Conservation (phyloP, 164 flowering plant genomes). For the Pachysandra terminalis region DNA sequence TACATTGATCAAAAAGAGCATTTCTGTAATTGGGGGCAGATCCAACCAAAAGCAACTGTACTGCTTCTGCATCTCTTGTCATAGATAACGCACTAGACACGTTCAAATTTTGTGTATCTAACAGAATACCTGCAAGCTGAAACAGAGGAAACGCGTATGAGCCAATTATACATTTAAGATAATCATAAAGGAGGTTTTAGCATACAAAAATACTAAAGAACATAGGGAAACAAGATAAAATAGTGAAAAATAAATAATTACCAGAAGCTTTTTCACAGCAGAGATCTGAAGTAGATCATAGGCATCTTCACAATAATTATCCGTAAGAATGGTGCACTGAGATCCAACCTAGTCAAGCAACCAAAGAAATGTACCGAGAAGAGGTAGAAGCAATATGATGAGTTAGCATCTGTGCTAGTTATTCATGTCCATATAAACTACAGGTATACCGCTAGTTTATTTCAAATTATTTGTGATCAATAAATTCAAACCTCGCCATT, state of each 20-base stretch:
- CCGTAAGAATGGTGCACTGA: slow-evolving; percentile 65
- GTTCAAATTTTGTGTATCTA: slow-evolving; percentile 59
- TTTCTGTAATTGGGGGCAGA: slow-evolving; percentile 49
- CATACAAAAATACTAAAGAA: neutral
- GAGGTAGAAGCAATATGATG: neutral
- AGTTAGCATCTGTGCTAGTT: neutral
- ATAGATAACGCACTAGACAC: slow-evolving; percentile 32
- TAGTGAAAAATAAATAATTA: slow-evolving; percentile 11
- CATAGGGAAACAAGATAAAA: neutral
- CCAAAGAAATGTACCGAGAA: neutral
- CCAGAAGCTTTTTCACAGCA: slow-evolving; percentile 58
- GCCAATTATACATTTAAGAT: neutral
- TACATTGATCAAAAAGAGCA: slow-evolving; percentile 54
- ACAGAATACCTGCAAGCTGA: slow-evolving; percentile 68
- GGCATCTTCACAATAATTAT: slow-evolving; percentile 79
- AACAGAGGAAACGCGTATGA: slow-evolving; percentile 5
- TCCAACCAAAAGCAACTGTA: slow-evolving; percentile 60
- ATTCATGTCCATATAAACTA: neutral
- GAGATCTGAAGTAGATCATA: slow-evolving; percentile 64
- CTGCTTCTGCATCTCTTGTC: slow-evolving; percentile 73
- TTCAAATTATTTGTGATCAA: neutral
- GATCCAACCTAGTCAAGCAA: slow-evolving; percentile 51
- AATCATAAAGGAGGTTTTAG: neutral
- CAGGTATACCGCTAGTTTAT: neutral
- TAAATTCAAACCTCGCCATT: slow-evolving; percentile 45